Evolutionary conservation across 2,329 filamentous ascomycete species (phyloP).

Genomic region (Trichoderma aggressivum): DNA sequence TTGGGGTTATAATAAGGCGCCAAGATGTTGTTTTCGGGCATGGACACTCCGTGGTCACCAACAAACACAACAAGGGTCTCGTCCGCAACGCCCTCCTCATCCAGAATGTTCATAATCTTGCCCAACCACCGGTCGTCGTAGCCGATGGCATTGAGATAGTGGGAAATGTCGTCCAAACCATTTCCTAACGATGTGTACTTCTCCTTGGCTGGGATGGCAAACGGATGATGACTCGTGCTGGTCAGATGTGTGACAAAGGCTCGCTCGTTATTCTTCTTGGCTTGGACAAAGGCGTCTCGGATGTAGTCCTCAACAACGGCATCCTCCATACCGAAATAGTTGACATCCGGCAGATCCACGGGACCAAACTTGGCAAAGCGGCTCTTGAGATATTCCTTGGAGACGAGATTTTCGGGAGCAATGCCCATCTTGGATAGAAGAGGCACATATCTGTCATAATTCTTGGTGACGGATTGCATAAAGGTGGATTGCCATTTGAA

Average conservation of each 20-base stretch:
- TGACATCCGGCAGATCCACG: constrained; percentile 30
- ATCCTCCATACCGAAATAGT: constrained; percentile 35
- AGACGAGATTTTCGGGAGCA: constrained; percentile 25
- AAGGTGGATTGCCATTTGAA: constrained; percentile 32
- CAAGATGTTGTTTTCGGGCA: constrained; percentile 31
- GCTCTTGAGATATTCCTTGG: constrained; percentile 31
- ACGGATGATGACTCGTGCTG: constrained; percentile 36
- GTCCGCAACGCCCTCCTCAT: constrained; percentile 32
- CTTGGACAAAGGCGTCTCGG: constrained; percentile 31
- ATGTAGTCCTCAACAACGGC: constrained; percentile 33
- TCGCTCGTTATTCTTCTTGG: constrained; percentile 30
- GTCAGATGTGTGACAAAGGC: constrained; percentile 36
- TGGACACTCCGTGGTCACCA: constrained; percentile 34
- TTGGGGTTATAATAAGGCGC: constrained; percentile 35
- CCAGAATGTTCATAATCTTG: constrained; percentile 30
- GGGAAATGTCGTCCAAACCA: constrained; percentile 31
- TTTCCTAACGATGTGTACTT: constrained; percentile 28
- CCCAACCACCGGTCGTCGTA: constrained; percentile 35
- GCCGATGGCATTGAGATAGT: constrained; percentile 34
- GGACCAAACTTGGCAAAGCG: constrained; percentile 29
- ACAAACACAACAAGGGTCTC: constrained; percentile 34
- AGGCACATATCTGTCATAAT: constrained; percentile 31
- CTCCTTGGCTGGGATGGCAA: constrained; percentile 30
- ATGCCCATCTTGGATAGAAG: constrained; percentile 32
- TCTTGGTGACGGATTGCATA: constrained; percentile 32